Base-by-base conservation (phyloP, 225 moss, liverwort and hornwort genomes). In the Lunularia cruciata region DNA sequence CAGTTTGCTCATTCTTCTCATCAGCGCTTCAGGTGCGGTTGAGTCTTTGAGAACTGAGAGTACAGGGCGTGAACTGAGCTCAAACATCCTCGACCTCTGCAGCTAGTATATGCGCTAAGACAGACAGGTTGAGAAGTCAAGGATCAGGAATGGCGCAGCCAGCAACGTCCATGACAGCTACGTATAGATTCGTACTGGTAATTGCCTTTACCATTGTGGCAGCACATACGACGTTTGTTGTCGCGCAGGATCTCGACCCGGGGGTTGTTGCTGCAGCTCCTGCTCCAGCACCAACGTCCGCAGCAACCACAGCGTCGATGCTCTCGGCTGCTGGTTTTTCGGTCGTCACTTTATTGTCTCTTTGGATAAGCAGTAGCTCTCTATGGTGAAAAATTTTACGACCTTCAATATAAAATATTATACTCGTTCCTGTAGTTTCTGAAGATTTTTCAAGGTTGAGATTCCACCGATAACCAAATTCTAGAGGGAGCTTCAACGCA, bases 161-260 rank as follows among this genome's bases (percentile, higher is more conserved):
- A 57, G 28, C 56, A 32, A 13, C 31, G 33, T 8, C 13, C 0
- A 52, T 52, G 52, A 30, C 56, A 32, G 33, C 18, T 3, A 6
- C 56, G 8, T 31, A 14, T 57, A 57, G 56, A 32, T 32, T 57
- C 16, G 56, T 15, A 16, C 16, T 57, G 9, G 5, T 57, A 6
- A 12, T 57, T 0, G 32, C 31, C 56, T 15, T 57, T 30, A 32
- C 30, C 56, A 15, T 57, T 16, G 7, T 57, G 56, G 56, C 56
- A 2, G 14, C 32, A 18, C 56, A 57, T 23, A 32, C 32, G 56
- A 31, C 3, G 8, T 57, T 26, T 15, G 56, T 57, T 32, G 30
- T 57, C 33, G 56, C 31, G 31, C 56, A 57, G 33, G 56, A 57
- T 32, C 0, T 57, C 56, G 56, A 57, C 56, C 56, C 56, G 2